Base-by-base conservation (phyloP, 164 flowering plant genomes). In the Hamamelis virginiana region DNA sequence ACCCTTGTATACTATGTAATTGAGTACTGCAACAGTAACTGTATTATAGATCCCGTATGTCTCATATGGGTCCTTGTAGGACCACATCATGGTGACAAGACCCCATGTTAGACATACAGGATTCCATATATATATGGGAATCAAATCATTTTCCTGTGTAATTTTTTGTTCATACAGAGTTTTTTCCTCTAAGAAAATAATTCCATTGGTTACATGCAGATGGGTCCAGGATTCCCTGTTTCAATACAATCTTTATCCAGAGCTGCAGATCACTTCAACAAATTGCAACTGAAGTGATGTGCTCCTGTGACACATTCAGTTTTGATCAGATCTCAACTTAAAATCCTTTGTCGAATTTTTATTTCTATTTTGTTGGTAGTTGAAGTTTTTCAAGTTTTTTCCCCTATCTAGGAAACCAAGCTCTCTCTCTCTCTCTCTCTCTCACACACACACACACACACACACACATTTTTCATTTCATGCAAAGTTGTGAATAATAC, bases 151-250 rank as follows among this genome's bases (percentile, higher is more conserved):
- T n/a, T n/a, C n/a, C n/a, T 33, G 41, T 33, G 41, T n/a, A 10
- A 11, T 16, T 28, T 25, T 33, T 53, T n/a, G 5, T 44, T 46
- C 19, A 22, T 23, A 38, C 21, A 65, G 50, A 47, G 6, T 51
- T 62, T 22, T 50, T 59, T 8, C 23, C 33, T 9, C 6, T 21
- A 67, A 48, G 51, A 22, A n/a, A 11, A 8, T 19, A 27, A 44
- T 47, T 47, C 16, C 18, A 16, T 56, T 63, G n/a, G 19, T 51
- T 38, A 52, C 33, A 12, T 81, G 89, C 89, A 93, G 97, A 91
- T 91, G 98, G 97, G 98, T 46, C 91, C 87, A 8, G 93, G 94
- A 25, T 87, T 72, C 66, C 85, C 87, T 16, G 88, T 94, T 73
- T 83, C 98, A 12, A 82, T 94, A 64, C 96, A 87, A 60, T 94